Conservation (phyloP, 495 filamentous ascomycete species). For the Penicillium dipodomyicola region DNA sequence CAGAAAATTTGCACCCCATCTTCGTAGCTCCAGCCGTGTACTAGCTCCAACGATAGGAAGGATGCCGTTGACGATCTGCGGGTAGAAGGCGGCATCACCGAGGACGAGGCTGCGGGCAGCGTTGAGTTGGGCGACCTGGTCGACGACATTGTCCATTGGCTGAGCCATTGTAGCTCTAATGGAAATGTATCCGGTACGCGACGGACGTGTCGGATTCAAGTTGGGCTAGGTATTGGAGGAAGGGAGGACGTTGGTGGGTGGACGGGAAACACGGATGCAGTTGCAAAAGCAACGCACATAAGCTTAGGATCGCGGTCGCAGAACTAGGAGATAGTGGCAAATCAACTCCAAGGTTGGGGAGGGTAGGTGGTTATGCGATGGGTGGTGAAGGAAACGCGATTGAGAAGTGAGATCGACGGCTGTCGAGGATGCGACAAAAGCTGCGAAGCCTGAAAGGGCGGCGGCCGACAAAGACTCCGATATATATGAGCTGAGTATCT, state of each 20-base stretch:
- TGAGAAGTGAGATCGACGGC: background rate
- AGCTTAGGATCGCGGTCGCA: background rate
- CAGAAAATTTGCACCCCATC: constrained; percentile 96
- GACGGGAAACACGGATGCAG: constrained; percentile 13
- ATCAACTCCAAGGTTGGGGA: background rate
- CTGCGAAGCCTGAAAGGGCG: constrained; percentile 18
- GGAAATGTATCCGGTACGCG: background rate
- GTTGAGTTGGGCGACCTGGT: constrained; percentile 81
- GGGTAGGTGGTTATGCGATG: background rate
- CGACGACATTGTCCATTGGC: constrained; percentile 54
- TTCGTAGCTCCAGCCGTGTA: constrained; percentile 70
- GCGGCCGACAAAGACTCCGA: constrained; percentile 19
- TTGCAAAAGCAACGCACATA: constrained; percentile 15
- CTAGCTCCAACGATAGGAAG: constrained; percentile 82
- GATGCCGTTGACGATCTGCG: constrained; percentile 83
- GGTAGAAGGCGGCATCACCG: constrained; percentile 77
- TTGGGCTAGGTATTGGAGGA: background rate
- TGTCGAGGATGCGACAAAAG: constrained; percentile 11
- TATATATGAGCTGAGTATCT: constrained; percentile 6
- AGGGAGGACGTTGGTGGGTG: background rate
- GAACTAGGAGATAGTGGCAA: background rate
- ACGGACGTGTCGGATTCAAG: background rate
- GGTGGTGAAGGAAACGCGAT: background rate
- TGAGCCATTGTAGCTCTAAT: constrained; percentile 41
- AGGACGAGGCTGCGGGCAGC: constrained; percentile 84